Base-by-base conservation (phyloP, 2,329 filamentous ascomycete species). In the Penicillium sp. region DNA sequence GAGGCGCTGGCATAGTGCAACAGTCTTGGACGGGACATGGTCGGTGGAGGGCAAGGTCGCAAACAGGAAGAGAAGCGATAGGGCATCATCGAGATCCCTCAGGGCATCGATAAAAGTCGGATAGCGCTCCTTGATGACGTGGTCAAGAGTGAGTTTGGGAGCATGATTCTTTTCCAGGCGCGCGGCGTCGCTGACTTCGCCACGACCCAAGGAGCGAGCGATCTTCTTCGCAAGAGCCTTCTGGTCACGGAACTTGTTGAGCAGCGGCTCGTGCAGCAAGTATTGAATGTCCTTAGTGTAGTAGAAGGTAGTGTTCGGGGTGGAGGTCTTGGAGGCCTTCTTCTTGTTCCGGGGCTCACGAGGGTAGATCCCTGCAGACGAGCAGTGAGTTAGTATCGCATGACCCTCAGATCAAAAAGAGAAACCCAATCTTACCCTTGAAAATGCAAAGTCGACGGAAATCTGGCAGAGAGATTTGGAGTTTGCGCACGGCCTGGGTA, bases 391-490 rank as follows among this genome's bases (percentile, higher is more conserved):
- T 40, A 58, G 39, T 9, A 41, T 48, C 36, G 25, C 30, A 29
- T n/a, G 36, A 30, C 3, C 7, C 14, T 8, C 3, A 10, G 0
- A 9, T 5, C 11, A 20, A 14, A 3, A n/a, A n/a, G 4, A 6
- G n/a, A 16, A 18, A 29, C 2, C 2, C 17, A 10, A 20, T 32
- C 27, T 50, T 60, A 76, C 79, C 93, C 76, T 97, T 97, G 84
- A 95, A 98, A 69, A 98, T 98, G 74, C 93, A 98, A 65, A 98
- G 79, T 73, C 94, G 86, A 72, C 93, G 84, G 73, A 98, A 98
- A 72, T 98, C 93, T 54, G 90, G 89, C 41, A 98, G 81, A 61
- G 87, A 95, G 70, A 98, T 86, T 72, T 98, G 93, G 49, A 98
- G 83, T 75, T 97, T 98, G 69, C 90, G 88, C 59, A 98, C 88